Evolutionary conservation across 2,329 filamentous ascomycete species (phyloP).

Genomic region (Chlorencoelia australis): DNA sequence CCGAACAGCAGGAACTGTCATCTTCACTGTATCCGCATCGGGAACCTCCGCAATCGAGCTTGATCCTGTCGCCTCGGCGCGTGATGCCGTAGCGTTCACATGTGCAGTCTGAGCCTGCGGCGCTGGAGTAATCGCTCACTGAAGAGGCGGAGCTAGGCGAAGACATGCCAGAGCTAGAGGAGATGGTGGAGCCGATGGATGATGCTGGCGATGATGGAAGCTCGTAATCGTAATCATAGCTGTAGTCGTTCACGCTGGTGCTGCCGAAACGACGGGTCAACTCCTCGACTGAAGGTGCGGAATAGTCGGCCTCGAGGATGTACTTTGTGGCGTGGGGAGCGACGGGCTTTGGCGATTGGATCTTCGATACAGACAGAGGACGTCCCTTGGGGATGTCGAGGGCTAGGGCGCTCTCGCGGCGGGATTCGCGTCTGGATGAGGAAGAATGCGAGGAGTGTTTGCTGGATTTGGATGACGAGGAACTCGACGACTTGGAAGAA

Average conservation of each 20-base stretch:
- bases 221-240: slow-evolving; percentile 43
- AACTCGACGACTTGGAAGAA: slow-evolving; percentile 30
- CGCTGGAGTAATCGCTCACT: slow-evolving; percentile 69
- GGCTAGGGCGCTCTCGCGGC: slow-evolving; percentile 35
- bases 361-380: slow-evolving; percentile 77
- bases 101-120: slow-evolving; percentile 69
- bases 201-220: slow-evolving; percentile 52
- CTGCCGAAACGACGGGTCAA: slow-evolving; percentile 65
- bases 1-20: slow-evolving; percentile 57
- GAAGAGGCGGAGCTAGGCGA: slow-evolving; percentile 64
- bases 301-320: slow-evolving; percentile 76
- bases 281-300: slow-evolving; percentile 63
- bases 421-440: slow-evolving; percentile 29
- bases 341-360: slow-evolving; percentile 82
- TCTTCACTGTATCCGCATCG: slow-evolving; percentile 73
- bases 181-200: slow-evolving; percentile 64
- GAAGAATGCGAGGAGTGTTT: slow-evolving; percentile 36
- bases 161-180: slow-evolving; percentile 55
- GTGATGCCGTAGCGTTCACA: slow-evolving; percentile 97
- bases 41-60: slow-evolving; percentile 86
- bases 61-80: slow-evolving; percentile 82
- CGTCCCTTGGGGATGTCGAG: slow-evolving; percentile 78
- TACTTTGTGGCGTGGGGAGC: slow-evolving; percentile 79
- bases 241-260: slow-evolving; percentile 45
- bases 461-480: slow-evolving; percentile 34